Base-by-base conservation (phyloP, 192 early-diverging fungal species). In the Podochytrium sp. region DNA sequence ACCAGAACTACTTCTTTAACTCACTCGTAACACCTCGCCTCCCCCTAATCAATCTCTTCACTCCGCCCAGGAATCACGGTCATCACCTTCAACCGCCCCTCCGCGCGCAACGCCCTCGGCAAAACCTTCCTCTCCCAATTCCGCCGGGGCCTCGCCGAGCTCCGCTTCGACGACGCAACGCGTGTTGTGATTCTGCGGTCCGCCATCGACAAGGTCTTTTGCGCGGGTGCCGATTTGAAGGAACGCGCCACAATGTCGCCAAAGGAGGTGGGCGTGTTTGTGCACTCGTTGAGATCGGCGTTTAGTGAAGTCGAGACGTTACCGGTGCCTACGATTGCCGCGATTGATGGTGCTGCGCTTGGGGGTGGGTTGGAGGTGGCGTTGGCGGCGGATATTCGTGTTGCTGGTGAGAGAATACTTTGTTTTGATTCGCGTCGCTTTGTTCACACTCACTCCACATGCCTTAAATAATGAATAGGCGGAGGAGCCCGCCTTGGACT, bases 141-240 rank as follows among this genome's bases (percentile, higher is more conserved):
- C 78, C 79, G 87, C 37, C 68, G 75, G 12, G 86, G 90, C 2
- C 76, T 98, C 0, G 78, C 87, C 33, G 75, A 81, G 57, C 76
- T 93, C 43, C 84, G 86, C 67, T 92, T 85, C 76, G 88, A 89
- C 73, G 80, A 79, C 85, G 90, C 86, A 10, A 80, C 86, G 16
- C 90, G 95, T 30, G 95, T 94, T 7, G 85, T 98, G 18, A 82
- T 97, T 51, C 37, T 98, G 56, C 87, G 88, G 62, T 93, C 92
- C 79, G 47, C 84, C 25, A 95, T 96, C 1, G 80, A 89, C 33
- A 81, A 89, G 3, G 93, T 93, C 30, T 98, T 98, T 76, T 98
- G 95, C 79, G 93, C 95, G 2, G 96, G 96, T 35, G 96, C 96
- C 0, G 96, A 98, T 79, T 79, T 98, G 73, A 97, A 96, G 89